These are phyloP conservation scores for Aspergillus neotritici DNA, from an alignment of 2,329 filamentous ascomycete genomes.

Conservation along the genomic window DNA sequence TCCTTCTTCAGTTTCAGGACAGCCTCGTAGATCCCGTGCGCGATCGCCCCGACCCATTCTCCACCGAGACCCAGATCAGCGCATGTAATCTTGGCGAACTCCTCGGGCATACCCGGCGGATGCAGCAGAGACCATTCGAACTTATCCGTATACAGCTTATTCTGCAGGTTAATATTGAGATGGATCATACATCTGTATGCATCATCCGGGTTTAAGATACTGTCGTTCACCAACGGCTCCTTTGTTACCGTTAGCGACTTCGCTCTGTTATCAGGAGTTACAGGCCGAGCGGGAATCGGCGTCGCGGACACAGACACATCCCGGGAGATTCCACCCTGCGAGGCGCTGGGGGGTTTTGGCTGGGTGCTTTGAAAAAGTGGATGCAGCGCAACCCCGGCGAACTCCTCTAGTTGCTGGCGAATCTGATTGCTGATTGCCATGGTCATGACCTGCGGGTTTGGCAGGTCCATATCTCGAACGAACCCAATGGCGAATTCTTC, in stretches of 20 bases:
- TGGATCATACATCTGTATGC: slow-evolving; percentile 90
- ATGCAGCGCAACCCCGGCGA: slow-evolving; percentile 87
- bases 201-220: slow-evolving; percentile 82
- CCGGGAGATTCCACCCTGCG: slow-evolving; percentile 41
- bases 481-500: slow-evolving; percentile 90
- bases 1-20: slow-evolving; percentile 92
- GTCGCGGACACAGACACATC: slow-evolving; percentile 52
- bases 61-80: slow-evolving; percentile 82
- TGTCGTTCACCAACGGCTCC: slow-evolving; percentile 52
- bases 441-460: slow-evolving; percentile 63
- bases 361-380: slow-evolving; percentile 68
- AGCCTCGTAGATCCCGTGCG: slow-evolving; percentile 95
- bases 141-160: slow-evolving; percentile 89
- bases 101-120: slow-evolving; percentile 83
- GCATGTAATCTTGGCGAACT: slow-evolving; percentile 87
- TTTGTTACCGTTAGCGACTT: slow-evolving; percentile 28
- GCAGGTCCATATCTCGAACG: slow-evolving; percentile 88
- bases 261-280: slow-evolving; percentile 53
- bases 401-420: slow-evolving; percentile 89
- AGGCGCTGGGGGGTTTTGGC: slow-evolving; percentile 19
- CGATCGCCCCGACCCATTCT: slow-evolving; percentile 91
- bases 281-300: slow-evolving; percentile 44
- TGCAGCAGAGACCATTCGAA: slow-evolving; percentile 97
- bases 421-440: slow-evolving; percentile 89
- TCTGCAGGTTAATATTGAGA: slow-evolving; percentile 84